Evolutionary conservation across 805 yeast genomes (phyloP).

Genomic region (Teunomyces pallodes): DNA sequence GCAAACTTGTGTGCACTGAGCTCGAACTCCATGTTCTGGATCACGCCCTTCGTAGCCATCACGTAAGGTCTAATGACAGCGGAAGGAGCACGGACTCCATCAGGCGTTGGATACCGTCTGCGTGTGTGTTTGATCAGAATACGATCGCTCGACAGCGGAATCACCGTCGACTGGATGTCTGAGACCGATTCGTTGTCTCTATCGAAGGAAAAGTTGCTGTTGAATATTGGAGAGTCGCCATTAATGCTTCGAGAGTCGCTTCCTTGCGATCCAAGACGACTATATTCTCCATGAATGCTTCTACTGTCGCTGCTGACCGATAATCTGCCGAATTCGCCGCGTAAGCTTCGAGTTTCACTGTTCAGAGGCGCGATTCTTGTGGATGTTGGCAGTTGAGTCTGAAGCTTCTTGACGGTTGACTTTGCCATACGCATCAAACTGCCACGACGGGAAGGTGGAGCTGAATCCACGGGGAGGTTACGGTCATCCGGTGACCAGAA

Average conservation of each 20-base stretch:
- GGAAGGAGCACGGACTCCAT: conserved; percentile 72
- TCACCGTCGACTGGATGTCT: conserved; percentile 20
- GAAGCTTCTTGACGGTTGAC: conserved; percentile 8
- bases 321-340: neutral
- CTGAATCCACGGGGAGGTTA: conserved; percentile 11
- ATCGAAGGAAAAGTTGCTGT: neutral
- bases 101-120: conserved; percentile 41
- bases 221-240: neutral
- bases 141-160: conserved; percentile 22
- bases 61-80: conserved; percentile 81
- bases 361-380: neutral
- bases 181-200: conserved; percentile 14
- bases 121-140: conserved; percentile 24
- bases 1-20: conserved; percentile 45
- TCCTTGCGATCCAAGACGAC: neutral
- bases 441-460: conserved; percentile 7
- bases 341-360: neutral
- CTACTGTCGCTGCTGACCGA: neutral
- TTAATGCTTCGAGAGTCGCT: neutral
- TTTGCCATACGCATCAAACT: conserved; percentile 5
- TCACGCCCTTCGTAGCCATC: conserved; percentile 58
- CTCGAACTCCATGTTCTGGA: conserved; percentile 58
- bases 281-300: neutral
- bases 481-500: conserved; percentile 73
- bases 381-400: neutral